A percentile compares a stretch with the other conserved stretches of the same genome.
Evolutionary conservation across 495 filamentous ascomycete species (phyloP).

Genomic region (Glonium stellatum): DNA sequence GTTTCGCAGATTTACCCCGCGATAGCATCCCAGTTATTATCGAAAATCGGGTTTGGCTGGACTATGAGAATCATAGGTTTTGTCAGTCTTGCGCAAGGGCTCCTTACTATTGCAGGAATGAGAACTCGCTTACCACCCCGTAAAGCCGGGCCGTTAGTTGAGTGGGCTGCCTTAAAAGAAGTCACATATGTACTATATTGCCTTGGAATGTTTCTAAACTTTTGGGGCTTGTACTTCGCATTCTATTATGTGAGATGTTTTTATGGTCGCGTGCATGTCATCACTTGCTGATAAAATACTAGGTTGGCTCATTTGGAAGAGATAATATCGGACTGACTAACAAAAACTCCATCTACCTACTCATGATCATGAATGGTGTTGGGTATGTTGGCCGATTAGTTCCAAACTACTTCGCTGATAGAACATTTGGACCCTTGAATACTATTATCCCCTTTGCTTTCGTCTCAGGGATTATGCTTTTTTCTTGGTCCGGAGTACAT

Average conservation of each 20-base stretch:
- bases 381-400: constrained; percentile 31
- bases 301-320: constrained; percentile 30
- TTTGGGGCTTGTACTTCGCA: constrained; percentile 36
- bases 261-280: neutral
- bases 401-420: constrained; percentile 31
- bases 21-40: constrained; percentile 65
- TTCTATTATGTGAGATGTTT: constrained; percentile 34
- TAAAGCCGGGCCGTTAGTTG: constrained; percentile 36
- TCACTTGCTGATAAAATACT: neutral
- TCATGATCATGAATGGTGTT: constrained; percentile 33
- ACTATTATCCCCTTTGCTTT: constrained; percentile 28
- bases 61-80: constrained; percentile 39
- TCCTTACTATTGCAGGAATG: constrained; percentile 15
- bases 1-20: constrained; percentile 53
- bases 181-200: constrained; percentile 31
- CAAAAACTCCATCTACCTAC: constrained; percentile 24
- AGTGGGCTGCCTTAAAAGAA: constrained; percentile 39
- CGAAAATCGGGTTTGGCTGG: constrained; percentile 41
- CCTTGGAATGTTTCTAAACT: constrained; percentile 34
- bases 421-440: constrained; percentile 29
- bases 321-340: constrained; percentile 24
- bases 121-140: constrained; percentile 36
- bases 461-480: constrained; percentile 24
- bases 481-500: constrained; percentile 30
- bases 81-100: constrained; percentile 30